Evolutionary conservation across 495 filamentous ascomycete species (phyloP), one percentile per base, ranked within the genome.

Genomic region (Astrocystis sublimbata): DNA sequence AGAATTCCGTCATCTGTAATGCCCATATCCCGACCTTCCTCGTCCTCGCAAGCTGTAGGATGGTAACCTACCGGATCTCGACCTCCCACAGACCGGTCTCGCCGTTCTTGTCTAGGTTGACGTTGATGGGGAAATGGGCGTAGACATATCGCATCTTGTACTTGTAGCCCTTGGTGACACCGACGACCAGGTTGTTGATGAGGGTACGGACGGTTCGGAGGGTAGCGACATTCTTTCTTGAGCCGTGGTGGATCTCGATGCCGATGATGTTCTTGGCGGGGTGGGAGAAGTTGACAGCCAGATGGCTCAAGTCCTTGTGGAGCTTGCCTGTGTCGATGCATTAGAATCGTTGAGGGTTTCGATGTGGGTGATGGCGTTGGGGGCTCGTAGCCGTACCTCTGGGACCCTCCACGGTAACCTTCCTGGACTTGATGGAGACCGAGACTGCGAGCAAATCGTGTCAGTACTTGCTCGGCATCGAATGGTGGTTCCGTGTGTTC

Each of bases 141-240:
- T 98, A 98, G 81, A 98, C 94, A 81, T 98, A 98, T 68, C 94
- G 91, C 94, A 98, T 98, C 90, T 98, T 98, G 90, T 98, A 98
- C 84, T 93, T 93, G 90, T 90, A 98, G 64, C 94, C 94, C 83
- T 90, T 93, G 75, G 96, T 98, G 63, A 98, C 94, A 79, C 94
- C 94, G 75, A 92, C 89, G 81, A 98, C 90, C 78, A 98, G 71
- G 88, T 98, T 98, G 86, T 94, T 90, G 85, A 98, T 96, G 78
- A 98, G 72, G 60, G 92, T 92, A 71, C 90, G 90, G 87, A 98
- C 94, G 71, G 94, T 98, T 71, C 94, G 93, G 75, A 98, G 91
- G 63, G 94, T 91, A 77, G 94, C 94, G 73, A 98, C 89, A 76
- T 91, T 92, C 86, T 98, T 98, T 78, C 94, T 92, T 71, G 85